phyloP scores from a whole-genome alignment of 305 asterid genomes.

The Solanum aculeatissimum region DNA sequence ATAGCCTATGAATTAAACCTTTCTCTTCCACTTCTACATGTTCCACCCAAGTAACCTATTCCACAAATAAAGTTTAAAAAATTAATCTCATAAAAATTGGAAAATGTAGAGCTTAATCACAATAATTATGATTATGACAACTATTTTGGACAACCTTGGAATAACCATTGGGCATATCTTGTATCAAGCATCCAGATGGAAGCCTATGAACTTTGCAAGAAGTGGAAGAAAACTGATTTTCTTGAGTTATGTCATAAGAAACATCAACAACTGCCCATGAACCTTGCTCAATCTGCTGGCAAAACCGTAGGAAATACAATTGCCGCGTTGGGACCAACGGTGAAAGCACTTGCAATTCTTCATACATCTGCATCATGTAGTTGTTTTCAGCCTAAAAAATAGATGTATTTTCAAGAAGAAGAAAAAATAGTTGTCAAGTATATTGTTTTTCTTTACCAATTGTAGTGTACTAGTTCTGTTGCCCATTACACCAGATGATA shows the following conservation, averaged over 20 bases:
- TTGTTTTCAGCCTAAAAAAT: background rate
- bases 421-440: background rate
- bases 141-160: constrained; percentile 46
- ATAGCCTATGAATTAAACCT: constrained; percentile 44
- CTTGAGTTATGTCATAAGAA: constrained; percentile 63
- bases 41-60: constrained; percentile 90
- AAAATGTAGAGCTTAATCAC: background rate
- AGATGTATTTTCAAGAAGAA: background rate
- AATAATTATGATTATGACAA: background rate
- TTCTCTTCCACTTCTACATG: constrained; percentile 87
- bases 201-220: constrained; percentile 46
- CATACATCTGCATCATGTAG: constrained; percentile 55
- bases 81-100: background rate
- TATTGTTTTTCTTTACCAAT: constrained; percentile 37
- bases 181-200: constrained; percentile 94
- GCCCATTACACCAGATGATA: constrained; percentile 66
- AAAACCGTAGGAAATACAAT: constrained; percentile 54
- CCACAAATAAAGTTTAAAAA: background rate
- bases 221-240: constrained; percentile 35
- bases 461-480: constrained; percentile 63
- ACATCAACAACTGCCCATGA: constrained; percentile 85
- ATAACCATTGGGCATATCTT: constrained; percentile 97
- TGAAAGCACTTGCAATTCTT: constrained; percentile 75
- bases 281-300: constrained; percentile 79
- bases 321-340: constrained; percentile 71